These are phyloP conservation scores for Olyra latifolia DNA, from an alignment of 176 grass and related monocot species.

Conservation along the genomic window DNA sequence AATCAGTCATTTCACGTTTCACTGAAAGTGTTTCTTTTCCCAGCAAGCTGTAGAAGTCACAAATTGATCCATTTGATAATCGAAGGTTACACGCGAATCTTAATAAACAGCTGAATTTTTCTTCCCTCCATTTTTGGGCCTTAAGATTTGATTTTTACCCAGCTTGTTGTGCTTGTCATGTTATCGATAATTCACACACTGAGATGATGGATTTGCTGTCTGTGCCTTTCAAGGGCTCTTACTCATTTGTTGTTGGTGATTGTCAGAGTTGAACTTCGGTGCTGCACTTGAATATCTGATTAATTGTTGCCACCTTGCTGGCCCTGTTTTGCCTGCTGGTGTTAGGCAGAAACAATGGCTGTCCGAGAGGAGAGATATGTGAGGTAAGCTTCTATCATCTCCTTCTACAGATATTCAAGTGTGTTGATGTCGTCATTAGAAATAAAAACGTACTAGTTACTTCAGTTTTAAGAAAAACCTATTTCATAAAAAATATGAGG, in stretches of 20 bases:
- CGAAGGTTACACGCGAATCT: not conserved
- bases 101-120: constrained; percentile 3
- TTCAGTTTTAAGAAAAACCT: not conserved
- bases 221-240: constrained; percentile 1
- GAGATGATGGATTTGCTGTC: not conserved
- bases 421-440: not conserved
- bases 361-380: constrained; percentile 55
- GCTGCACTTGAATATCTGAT: constrained; percentile 32
- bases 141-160: not conserved
- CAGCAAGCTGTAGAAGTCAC: not conserved
- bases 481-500: not conserved
- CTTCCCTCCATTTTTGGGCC: not conserved
- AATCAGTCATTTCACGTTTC: not conserved
- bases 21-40: not conserved
- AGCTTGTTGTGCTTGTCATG: not conserved
- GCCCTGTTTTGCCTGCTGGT: constrained; percentile 15
- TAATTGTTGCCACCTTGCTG: not conserved
- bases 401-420: not conserved
- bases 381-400: constrained; percentile 44
- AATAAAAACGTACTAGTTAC: not conserved
- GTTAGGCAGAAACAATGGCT: constrained; percentile 41
- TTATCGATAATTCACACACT: not conserved
- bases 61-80: not conserved
- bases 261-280: constrained; percentile 19
- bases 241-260: not conserved